Percentiles rank a stretch among this genome's conserved stretches.
Evolutionary conservation across 176 grass and related monocot genomes (phyloP).

Genomic region (Hordeum marinum): DNA sequence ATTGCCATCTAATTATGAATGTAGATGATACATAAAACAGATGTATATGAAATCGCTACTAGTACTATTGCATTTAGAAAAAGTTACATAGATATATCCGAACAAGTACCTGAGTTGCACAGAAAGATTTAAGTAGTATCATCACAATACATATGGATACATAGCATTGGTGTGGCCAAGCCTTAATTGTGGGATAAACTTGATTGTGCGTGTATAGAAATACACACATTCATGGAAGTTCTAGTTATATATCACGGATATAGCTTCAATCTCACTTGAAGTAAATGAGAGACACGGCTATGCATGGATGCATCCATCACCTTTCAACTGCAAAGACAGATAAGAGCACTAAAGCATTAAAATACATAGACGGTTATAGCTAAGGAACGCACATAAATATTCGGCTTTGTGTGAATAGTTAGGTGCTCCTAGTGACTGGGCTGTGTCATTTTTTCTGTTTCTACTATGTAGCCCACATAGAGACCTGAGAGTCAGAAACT

Average conservation of each 20-base stretch:
- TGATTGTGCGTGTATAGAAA: neutral
- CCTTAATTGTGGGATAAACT: slow-evolving; percentile 1
- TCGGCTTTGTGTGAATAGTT: neutral
- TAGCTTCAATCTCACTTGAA: neutral
- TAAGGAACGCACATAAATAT: neutral
- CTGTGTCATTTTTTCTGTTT: neutral
- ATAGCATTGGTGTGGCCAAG: slow-evolving; percentile 2
- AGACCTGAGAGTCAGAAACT: neutral
- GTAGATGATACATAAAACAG: neutral
- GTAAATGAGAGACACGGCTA: neutral
- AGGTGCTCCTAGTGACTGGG: neutral
- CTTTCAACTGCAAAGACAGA: slow-evolving; percentile 39
- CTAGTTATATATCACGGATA: neutral
- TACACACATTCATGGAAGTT: neutral
- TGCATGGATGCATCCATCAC: slow-evolving; percentile 9
- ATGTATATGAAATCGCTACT: neutral
- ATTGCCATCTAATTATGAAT: neutral
- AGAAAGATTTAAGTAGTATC: neutral
- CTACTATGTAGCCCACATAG: neutral
- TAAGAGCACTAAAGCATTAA: neutral
- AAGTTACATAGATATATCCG: neutral
- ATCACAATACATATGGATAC: slow-evolving; percentile 6
- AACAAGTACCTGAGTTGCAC: neutral
- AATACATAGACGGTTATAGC: neutral
- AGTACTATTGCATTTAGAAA: neutral